A percentile compares a stretch with the other conserved stretches of the same genome.
These are phyloP conservation scores for Mimosa pudica DNA, from an alignment of 306 rosid genomes.

Conservation along the genomic window DNA sequence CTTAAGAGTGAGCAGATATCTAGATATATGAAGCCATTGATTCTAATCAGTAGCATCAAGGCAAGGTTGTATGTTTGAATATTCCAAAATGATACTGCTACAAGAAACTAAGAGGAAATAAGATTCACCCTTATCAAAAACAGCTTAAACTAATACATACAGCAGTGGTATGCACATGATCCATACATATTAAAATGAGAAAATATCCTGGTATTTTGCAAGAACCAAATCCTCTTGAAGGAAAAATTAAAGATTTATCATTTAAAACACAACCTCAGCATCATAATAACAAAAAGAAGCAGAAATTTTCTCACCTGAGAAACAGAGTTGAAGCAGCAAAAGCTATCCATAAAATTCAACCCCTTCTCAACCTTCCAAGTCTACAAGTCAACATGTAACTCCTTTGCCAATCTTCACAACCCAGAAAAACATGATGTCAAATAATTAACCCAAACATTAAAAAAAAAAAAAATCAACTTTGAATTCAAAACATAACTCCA, in stretches of 20 bases:
- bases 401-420: constrained; percentile 35
- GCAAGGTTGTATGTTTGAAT: not conserved
- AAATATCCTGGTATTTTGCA: not conserved
- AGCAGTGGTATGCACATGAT: not conserved
- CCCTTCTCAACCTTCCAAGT: constrained; percentile 50
- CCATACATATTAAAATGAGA: not conserved
- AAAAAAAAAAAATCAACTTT: constrained; percentile 14
- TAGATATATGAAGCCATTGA: not conserved
- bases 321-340: constrained; percentile 78
- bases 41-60: not conserved
- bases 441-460: constrained; percentile 25
- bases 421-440: constrained; percentile 29
- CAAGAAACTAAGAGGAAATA: not conserved
- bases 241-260: not conserved
- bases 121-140: not conserved
- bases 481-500: constrained; percentile 38
- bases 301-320: constrained; percentile 59
- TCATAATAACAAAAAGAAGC: not conserved
- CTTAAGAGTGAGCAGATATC: not conserved
- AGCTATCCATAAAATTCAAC: constrained; percentile 66
- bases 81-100: not conserved
- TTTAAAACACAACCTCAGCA: constrained; percentile 2
- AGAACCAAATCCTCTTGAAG: not conserved
- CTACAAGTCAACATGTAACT: constrained; percentile 59
- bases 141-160: not conserved